Conservation (phyloP, 169 alveolate species). For the Cryptosporidium sp. region DNA sequence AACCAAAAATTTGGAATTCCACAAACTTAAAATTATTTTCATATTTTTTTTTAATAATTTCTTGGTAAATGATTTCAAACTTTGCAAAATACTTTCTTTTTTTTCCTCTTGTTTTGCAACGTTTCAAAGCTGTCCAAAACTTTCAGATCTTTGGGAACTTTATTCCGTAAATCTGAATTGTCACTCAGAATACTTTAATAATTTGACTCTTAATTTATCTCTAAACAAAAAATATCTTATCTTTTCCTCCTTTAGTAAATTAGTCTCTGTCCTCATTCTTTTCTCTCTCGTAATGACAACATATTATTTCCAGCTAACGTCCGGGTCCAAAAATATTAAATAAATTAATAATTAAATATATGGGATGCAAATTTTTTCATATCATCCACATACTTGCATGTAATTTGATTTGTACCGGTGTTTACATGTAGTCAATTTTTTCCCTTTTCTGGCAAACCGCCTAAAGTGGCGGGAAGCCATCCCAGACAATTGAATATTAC, state of each 20-base stretch:
- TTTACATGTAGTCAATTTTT: slow-evolving; percentile 1
- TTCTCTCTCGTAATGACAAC: not conserved
- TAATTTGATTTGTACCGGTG: not conserved
- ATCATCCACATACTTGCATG: not conserved
- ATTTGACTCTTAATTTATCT: not conserved
- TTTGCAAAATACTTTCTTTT: too few relatives aligned
- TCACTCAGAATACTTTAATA: not conserved
- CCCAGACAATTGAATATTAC: not conserved
- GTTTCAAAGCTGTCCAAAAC: not conserved
- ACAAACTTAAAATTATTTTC: not conserved
- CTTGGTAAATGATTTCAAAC: not conserved
- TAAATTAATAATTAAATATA: not conserved
- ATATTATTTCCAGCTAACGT: not conserved
- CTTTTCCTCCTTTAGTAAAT: not conserved
- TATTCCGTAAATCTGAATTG: too few relatives aligned
- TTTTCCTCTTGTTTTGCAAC: too few relatives aligned
- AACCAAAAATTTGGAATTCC: not conserved
- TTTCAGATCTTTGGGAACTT: too few relatives aligned
- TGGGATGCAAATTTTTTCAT: not conserved
- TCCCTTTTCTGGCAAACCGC: not conserved
- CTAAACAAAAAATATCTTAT: not conserved
- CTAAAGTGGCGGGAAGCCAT: not conserved
- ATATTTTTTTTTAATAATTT: too few relatives aligned
- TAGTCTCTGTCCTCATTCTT: not conserved
- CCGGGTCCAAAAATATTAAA: slow-evolving; percentile 7